Base-by-base conservation (phyloP, 1,139 yeast genomes). In the Lodderomyces jiufengensis region DNA sequence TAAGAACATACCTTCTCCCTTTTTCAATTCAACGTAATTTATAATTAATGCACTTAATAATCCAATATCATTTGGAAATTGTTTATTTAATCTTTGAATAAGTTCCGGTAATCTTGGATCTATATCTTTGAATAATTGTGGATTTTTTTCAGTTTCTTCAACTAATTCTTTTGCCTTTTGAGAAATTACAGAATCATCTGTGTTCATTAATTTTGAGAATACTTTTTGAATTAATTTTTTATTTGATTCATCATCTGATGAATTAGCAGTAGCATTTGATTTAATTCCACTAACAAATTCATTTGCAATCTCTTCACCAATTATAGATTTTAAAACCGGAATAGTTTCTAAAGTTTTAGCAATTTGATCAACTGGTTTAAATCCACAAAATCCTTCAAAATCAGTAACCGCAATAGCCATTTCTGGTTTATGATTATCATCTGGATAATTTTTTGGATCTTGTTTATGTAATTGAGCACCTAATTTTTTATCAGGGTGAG, bases 341-440 rank as follows among this genome's bases (percentile, higher is more conserved):
- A 92, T 74, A 9, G 76, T 72, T 39, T 70, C 54, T 50, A 92
- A 73, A 44, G 87, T 78, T 32, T 67, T 66, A 27, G 81, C 78
- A 48, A 92, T 75, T 61, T 88, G 83, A 31, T 72, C 74, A 51
- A 90, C 74, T 9, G 98, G 98, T 59, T 94, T 84, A 70, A 92
- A 92, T 1, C 99, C 99, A 62, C 98, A 92, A 66, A 92, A 90
- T 0, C 97, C 98, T 67, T 92, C 97, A 52, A 92, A 92, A 43
- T 78, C 86, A 13, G 97, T 90, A 37, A 92, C 80, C 9, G 98
- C 98, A 57, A 92, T 80, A 36, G 98, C 97, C 97, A 92, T 94
- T 63, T 92, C 99, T 15, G 99, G 99, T 70, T 92, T 92, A 66
- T 92, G 99, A 69, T 92, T 92, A 57, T 80, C 95, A 63, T 92